A percentile compares a stretch with the other conserved stretches of the same genome.
These are phyloP conservation scores for Penicillium tannophilum DNA, from an alignment of 495 filamentous ascomycete genomes.

Conservation along the genomic window DNA sequence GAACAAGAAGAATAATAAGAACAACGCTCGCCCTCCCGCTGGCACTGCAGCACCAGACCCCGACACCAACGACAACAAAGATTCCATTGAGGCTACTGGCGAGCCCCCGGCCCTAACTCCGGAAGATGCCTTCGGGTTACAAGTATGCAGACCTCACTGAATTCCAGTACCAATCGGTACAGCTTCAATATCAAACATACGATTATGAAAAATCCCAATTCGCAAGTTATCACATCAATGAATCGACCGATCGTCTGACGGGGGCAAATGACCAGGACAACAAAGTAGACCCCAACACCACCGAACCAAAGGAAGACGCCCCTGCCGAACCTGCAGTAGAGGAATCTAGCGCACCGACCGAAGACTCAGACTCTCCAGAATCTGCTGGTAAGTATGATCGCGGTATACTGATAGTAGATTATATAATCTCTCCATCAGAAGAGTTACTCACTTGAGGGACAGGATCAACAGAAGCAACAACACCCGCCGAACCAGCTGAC, in stretches of 20 bases:
- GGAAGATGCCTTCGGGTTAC: constrained; percentile 38
- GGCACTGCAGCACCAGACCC: constrained; percentile 29
- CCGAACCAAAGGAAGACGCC: constrained; percentile 28
- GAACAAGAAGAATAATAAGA: constrained; percentile 41
- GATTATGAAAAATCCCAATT: constrained; percentile 38
- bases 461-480: constrained; percentile 34
- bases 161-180: constrained; percentile 43
- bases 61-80: constrained; percentile 26
- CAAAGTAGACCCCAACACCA: constrained; percentile 29
- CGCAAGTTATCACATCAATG: constrained; percentile 40
- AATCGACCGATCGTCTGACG: constrained; percentile 40
- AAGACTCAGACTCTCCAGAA: constrained; percentile 28
- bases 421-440: constrained; percentile 1
- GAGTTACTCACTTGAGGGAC: constrained; percentile 19
- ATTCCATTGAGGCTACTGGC: constrained; percentile 20
- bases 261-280: constrained; percentile 43
- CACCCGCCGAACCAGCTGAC: constrained; percentile 30
- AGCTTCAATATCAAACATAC: constrained; percentile 44
- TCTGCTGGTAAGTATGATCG: constrained; percentile 31
- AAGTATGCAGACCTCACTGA: constrained; percentile 48
- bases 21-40: constrained; percentile 32
- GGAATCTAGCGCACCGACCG: constrained; percentile 23
- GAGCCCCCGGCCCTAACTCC: constrained; percentile 34
- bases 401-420: background rate
- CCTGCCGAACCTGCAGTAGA: constrained; percentile 13